A percentile compares a stretch with the other conserved stretches of the same genome.
Evolutionary conservation across 352 stramenopile species (phyloP).

Genomic region (Stephanocyclus meneghinianus): DNA sequence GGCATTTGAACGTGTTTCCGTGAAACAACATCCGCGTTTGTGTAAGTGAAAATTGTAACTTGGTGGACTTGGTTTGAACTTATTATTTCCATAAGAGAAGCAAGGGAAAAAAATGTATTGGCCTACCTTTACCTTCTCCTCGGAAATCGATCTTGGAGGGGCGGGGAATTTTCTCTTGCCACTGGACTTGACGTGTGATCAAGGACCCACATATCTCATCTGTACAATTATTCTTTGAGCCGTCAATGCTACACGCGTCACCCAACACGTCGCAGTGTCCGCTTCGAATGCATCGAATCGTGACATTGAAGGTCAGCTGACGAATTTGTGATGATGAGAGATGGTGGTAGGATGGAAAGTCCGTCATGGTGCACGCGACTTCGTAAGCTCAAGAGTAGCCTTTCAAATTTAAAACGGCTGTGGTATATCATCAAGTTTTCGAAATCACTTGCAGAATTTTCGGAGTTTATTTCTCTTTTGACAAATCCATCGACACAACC

Average conservation of each 20-base stretch:
- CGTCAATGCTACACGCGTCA: neutral
- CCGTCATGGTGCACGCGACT: neutral
- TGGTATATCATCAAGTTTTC: neutral
- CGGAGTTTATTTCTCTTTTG: too few species aligned
- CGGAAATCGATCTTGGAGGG: neutral
- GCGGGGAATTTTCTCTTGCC: slow-evolving; percentile 25
- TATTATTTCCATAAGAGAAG: neutral
- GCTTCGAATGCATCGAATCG: slow-evolving; percentile 12
- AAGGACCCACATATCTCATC: neutral
- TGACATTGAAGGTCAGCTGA: slow-evolving; percentile 12
- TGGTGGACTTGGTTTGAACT: neutral
- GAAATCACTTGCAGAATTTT: too few species aligned
- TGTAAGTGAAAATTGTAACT: slow-evolving; percentile 2
- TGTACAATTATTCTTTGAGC: neutral
- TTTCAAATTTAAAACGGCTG: neutral
- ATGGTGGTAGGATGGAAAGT: slow-evolving; percentile 17
- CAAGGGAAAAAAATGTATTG: neutral
- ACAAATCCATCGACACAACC: neutral
- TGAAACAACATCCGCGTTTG: neutral
- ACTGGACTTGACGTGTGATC: slow-evolving; percentile 25
- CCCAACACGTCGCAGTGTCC: neutral
- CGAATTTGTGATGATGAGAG: slow-evolving; percentile 12
- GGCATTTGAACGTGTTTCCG: neutral
- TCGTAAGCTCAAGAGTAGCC: neutral
- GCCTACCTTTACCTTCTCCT: neutral